Base-by-base conservation (phyloP, 805 yeast genomes). In the Kodamaea nitidulidarum region DNA sequence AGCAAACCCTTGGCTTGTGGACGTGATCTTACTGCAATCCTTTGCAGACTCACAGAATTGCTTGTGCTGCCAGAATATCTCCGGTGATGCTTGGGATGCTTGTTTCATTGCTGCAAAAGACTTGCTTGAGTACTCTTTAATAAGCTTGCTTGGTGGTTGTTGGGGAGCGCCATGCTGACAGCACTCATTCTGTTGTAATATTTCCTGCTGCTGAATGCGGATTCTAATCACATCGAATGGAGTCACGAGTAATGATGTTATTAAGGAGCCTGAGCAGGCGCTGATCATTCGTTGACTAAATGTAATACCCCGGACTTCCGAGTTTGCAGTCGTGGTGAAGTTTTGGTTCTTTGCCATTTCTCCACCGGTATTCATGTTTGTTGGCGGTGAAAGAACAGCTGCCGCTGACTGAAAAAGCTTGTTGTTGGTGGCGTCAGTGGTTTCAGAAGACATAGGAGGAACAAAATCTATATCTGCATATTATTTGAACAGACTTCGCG, bases 171-270 rank as follows among this genome's bases (percentile, higher is more conserved):
- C 38, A 15, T 45, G 51, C 11, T 44, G 50, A 40, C 70, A 63
- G 41, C 70, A 63, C 17, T 54, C 52, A 5, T 36, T 39, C 10
- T 43, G 40, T 4, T 49, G 40, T 12, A 84, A 60, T 49, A 79
- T 65, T 45, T 80, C 82, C 51, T 85, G 95, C 51, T 85, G 95
- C 48, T 85, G 95, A 20, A 84, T 63, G 43, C 95, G 63, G 20
- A 85, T 79, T 44, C 91, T 65, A 0, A 85, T 83, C 28, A 85
- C 93, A 58, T 85, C 95, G 59, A 85, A 76, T 1, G 95, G 95
- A 1, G 93, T 85, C 24, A 85, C 79, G 29, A 81, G 80, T 26
- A 82, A 49, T 0, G 91, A 83, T 2, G 91, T 85, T 15, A 84
- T 50, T 5, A 85, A 51, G 0, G 91, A 81, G 0, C 95, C 95